A percentile compares a stretch with the other conserved stretches of the same genome.
These are phyloP conservation scores for Hypoxylon sp. DNA, from an alignment of 2,329 filamentous ascomycete species.

Conservation along the genomic window DNA sequence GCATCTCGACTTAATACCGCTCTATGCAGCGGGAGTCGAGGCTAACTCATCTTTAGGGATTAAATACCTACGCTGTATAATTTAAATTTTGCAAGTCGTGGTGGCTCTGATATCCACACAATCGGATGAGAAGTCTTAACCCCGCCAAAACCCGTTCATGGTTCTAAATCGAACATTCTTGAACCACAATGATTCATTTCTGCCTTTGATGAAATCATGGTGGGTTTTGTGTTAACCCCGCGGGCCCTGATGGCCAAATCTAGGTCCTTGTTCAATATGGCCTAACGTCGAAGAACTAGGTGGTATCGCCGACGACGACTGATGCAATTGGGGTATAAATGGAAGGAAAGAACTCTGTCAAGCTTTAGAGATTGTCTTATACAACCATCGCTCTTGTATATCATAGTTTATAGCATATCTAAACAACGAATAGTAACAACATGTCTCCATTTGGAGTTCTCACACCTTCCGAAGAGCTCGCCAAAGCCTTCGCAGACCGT, in stretches of 20 bases:
- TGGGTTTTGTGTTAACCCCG: neutral
- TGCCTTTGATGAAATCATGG: neutral
- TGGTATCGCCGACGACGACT: slow-evolving; percentile 25
- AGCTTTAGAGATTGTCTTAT: neutral
- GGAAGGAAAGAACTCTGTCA: neutral
- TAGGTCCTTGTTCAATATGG: neutral
- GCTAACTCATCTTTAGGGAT: neutral
- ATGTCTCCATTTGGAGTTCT: slow-evolving; percentile 39
- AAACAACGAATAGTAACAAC: neutral
- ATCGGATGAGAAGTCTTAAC: slow-evolving; percentile 19
- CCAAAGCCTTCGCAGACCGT: slow-evolving; percentile 27
- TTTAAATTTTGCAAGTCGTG: neutral
- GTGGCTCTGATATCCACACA: neutral
- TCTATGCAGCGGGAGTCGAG: neutral
- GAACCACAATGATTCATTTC: neutral
- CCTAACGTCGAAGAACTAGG: slow-evolving; percentile 26
- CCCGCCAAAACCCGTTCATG: slow-evolving; percentile 10
- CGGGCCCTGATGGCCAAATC: neutral
- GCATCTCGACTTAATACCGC: neutral
- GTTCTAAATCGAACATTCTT: neutral
- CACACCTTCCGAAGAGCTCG: slow-evolving; percentile 26
- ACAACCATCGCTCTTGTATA: neutral
- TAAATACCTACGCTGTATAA: neutral
- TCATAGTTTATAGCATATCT: neutral
- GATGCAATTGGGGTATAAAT: slow-evolving; percentile 5